Percentiles rank a stretch among this genome's conserved stretches.
phyloP scores from a whole-genome alignment of 1,139 yeast species.

The Meyerozyma athensensis region DNA sequence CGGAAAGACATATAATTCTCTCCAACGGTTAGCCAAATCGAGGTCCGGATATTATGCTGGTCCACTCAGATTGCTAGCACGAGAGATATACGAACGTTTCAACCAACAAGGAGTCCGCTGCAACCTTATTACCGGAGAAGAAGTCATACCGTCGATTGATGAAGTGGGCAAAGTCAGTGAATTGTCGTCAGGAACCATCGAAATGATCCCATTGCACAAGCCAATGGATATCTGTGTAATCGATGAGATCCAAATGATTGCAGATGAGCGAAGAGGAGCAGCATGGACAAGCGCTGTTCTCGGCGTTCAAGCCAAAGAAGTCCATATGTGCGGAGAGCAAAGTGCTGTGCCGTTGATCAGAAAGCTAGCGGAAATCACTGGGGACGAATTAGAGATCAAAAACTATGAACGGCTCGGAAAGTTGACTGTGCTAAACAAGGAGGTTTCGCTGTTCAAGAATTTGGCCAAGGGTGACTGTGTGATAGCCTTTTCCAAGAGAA shows the following conservation, averaged over 20 bases:
- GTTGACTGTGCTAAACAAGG: constrained; percentile 47
- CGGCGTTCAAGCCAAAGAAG: constrained; percentile 80
- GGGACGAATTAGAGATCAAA: constrained; percentile 70
- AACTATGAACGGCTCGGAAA: constrained; percentile 73
- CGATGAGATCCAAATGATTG: constrained; percentile 96
- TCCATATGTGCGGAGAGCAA: constrained; percentile 92
- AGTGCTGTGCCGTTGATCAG: constrained; percentile 66
- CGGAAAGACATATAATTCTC: constrained; percentile 89
- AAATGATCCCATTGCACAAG: constrained; percentile 72
- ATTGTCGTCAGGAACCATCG: constrained; percentile 85
- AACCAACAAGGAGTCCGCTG: constrained; percentile 62
- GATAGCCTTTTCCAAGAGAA: constrained; percentile 76
- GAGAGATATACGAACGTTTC: constrained; percentile 86
- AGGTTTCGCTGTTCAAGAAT: constrained; percentile 27
- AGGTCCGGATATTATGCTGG: constrained; percentile 93
- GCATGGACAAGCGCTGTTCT: constrained; percentile 93
- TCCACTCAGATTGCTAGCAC: constrained; percentile 81
- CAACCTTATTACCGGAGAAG: constrained; percentile 92
- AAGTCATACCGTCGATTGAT: constrained; percentile 68
- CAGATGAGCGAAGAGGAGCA: constrained; percentile 74
- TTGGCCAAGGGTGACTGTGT: constrained; percentile 79
- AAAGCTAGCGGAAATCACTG: constrained; percentile 59
- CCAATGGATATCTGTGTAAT: constrained; percentile 83
- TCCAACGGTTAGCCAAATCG: constrained; percentile 61
- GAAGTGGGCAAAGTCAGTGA: constrained; percentile 66